Conservation (phyloP, 2,329 filamentous ascomycete species). For the Xylariaceae sp. region DNA sequence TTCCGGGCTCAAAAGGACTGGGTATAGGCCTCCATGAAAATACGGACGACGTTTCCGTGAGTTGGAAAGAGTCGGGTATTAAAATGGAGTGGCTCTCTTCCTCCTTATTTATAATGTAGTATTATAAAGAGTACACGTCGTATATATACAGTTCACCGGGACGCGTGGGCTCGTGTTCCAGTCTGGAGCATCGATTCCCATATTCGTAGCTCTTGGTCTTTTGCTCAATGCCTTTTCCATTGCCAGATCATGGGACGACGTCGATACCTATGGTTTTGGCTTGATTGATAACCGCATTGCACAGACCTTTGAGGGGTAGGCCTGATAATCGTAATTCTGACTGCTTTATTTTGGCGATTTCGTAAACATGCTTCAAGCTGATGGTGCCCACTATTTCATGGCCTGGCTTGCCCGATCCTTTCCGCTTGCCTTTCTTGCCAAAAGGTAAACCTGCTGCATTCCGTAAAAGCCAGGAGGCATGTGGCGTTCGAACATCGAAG, state of each 20-base stretch:
- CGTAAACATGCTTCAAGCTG: slow-evolving; percentile 91
- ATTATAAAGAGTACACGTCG: slow-evolving; percentile 7
- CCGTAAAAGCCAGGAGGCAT: slow-evolving; percentile 86
- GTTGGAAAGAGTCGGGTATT: background rate
- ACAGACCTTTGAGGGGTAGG: slow-evolving; percentile 64
- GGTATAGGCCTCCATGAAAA: background rate
- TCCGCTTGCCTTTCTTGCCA: slow-evolving; percentile 69
- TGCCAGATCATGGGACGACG: slow-evolving; percentile 49
- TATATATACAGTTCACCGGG: slow-evolving; percentile 10
- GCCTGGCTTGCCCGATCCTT: slow-evolving; percentile 72
- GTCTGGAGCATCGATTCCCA: background rate
- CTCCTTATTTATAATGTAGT: slow-evolving; percentile 8
- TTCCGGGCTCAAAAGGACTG: background rate
- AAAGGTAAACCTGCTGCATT: slow-evolving; percentile 72
- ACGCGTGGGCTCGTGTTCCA: background rate
- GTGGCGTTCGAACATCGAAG: slow-evolving; percentile 90
- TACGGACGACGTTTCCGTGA: too few relatives aligned
- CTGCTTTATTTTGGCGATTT: slow-evolving; percentile 96
- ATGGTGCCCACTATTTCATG: slow-evolving; percentile 78
- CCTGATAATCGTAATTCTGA: slow-evolving; percentile 70
- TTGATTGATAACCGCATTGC: slow-evolving; percentile 69
- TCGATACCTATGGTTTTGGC: slow-evolving; percentile 71
- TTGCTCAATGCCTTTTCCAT: background rate
- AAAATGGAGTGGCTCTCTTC: background rate
- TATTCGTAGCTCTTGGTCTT: background rate